A percentile compares a stretch with the other conserved stretches of the same genome.
Conservation (phyloP, 176 grass and related monocot genomes). For the Microstegium vimineum region DNA sequence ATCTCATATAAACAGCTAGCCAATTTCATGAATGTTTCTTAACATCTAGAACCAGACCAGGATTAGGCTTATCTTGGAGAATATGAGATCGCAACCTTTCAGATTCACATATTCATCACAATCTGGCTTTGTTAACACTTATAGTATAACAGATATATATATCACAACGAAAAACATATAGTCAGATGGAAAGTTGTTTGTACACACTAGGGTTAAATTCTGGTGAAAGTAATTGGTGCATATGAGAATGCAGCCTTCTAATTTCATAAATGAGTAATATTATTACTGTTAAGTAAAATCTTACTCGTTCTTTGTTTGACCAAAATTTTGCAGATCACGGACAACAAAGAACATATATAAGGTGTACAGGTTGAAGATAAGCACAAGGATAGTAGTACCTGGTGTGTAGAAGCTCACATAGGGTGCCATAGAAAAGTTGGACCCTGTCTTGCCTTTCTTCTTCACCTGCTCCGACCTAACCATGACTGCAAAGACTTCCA, state of each 20-base stretch:
- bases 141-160: neutral
- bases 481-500: neutral
- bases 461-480: neutral
- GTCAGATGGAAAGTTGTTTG: neutral
- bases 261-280: neutral
- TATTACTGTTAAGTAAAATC: neutral
- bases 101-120: neutral
- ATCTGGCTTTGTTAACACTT: too few relatives aligned
- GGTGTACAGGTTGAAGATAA: neutral
- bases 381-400: neutral
- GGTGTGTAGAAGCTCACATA: slow-evolving; percentile 20
- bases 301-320: neutral
- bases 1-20: neutral
- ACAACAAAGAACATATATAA: slow-evolving; percentile 10
- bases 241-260: neutral
- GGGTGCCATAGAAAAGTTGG: neutral
- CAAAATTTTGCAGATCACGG: neutral
- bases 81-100: neutral
- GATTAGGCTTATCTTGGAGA: neutral
- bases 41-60: neutral
- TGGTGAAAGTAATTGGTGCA: neutral
- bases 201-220: neutral
- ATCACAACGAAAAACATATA: neutral
- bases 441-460: neutral
- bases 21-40: neutral